Base-by-base conservation (phyloP, 495 filamentous ascomycete species). In the Lasiosphaeria hispida region DNA sequence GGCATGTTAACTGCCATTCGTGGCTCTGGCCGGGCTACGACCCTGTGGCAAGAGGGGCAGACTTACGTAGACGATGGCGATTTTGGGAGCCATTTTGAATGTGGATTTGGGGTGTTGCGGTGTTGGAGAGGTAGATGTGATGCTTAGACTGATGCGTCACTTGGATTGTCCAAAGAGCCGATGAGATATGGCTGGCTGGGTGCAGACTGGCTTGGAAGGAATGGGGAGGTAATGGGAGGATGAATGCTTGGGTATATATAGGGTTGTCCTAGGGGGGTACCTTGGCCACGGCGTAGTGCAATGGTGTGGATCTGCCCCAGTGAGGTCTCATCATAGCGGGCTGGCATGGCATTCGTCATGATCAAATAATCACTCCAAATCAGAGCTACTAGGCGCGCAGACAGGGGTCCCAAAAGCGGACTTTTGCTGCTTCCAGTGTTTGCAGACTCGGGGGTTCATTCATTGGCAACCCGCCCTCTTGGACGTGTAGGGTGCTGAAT, bases 51-150 rank as follows among this genome's bases (percentile, higher is more conserved):
- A 54, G 14, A 42, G 23, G 56, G 53, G 43, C 38, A 35, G 10
- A 84, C 88, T 64, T 84, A 93, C 89, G 66, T 82, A 92, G 73
- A 96, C 82, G 72, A 96, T 95, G 59, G 92, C 92, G 67, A 96
- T 80, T 77, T 90, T 93, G 74, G 91, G 90, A 79, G 91, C 91
- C 91, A 95, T 96, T 67, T 59, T 83, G 80, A 73, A n/a, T 34
- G 49, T 69, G 4, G 47, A 36, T 48, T 15, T 43, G 52, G 35
- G 59, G 60, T 62, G 63, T 67, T 56, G 54, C 51, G 48, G 15
- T 34, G 38, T 39, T 35, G 42, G 15, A 39, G 37, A 58, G 30
- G 41, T 17, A 34, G 10, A 13, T 30, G 33, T 10, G 33, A 15
- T 48, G 53, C 19, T 43, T 45, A 23, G 18, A 13, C 10, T 14